Evolutionary conservation across 202 grass and related monocot species (phyloP).

Genomic region (Bolboschoenoplectus hybrid): DNA sequence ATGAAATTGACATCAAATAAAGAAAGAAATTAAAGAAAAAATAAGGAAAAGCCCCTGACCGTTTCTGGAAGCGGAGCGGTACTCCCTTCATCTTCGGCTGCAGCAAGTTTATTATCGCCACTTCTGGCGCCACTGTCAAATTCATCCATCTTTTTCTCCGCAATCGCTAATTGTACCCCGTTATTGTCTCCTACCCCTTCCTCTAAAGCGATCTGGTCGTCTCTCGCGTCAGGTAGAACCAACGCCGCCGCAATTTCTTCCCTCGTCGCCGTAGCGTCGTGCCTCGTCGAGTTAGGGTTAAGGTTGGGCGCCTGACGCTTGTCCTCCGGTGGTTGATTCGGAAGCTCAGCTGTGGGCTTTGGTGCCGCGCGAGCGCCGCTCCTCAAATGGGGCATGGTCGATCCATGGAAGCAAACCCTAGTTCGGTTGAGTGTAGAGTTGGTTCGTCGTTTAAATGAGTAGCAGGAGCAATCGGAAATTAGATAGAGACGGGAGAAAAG

Average conservation of each 20-base stretch:
- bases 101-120: constrained; percentile 53
- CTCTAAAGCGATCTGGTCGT: constrained; percentile 55
- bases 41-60: constrained; percentile 48
- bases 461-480: background rate
- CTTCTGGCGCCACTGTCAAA: constrained; percentile 62
- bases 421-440: background rate
- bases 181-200: constrained; percentile 46
- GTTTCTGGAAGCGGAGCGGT: constrained; percentile 70
- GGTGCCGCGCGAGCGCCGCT: constrained; percentile 75
- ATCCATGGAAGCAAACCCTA: constrained; percentile 54
- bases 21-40: background rate
- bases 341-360: constrained; percentile 57
- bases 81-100: constrained; percentile 57
- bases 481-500: background rate
- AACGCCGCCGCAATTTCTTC: constrained; percentile 38
- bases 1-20: constrained; percentile 10
- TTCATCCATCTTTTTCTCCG: constrained; percentile 56
- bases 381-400: constrained; percentile 95
- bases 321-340: constrained; percentile 33
- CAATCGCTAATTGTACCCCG: constrained; percentile 35
- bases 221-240: constrained; percentile 42
- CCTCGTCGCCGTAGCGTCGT: constrained; percentile 49
- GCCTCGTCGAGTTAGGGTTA: constrained; percentile 43
- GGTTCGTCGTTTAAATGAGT: background rate
- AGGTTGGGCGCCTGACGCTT: constrained; percentile 26